Base-by-base conservation (phyloP, 352 stramenopile species). In the Phytophthora sojae region DNA sequence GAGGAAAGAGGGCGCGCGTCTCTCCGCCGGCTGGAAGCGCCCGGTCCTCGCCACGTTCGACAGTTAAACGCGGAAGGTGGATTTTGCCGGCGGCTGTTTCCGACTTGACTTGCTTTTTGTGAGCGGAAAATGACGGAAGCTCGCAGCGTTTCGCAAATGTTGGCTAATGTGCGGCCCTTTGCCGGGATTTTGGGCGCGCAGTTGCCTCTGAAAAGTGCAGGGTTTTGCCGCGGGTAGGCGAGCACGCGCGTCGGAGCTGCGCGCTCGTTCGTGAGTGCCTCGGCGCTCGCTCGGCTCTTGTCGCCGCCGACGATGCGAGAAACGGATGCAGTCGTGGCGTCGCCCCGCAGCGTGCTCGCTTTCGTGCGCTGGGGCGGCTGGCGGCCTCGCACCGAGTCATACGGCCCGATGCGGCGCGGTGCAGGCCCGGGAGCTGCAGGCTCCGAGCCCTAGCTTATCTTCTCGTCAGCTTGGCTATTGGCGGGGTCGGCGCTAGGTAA, bases 141-240 rank as follows among this genome's bases (percentile, higher is more conserved):
- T 32, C 30, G 63, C 42, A 64, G 53, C 52, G 45, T 69, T 73
- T 64, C 52, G 14, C 59, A 54, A 73, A 49, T 29, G 23, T 73
- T 68, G 66, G 32, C 47, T 15, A 54, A 69, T 64, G 21, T 64
- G 54, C 45, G 44, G 29, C 15, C 26, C 58, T 21, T 60, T 59
- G 47, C 45, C 17, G 29, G 23, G 57, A 61, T 52, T 66, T 66
- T 49, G 45, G 19, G 11, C 58, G 52, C 61, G 32, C 39, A 6
- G 9, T n/a, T n/a, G 39, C 32, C 26, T 52, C 3, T 15, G 12
- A 52, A 26, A 30, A 42, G 11, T 42, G 35, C 35, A 42, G 35
- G 35, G 0, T 42, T 42, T 17, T 14, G 11, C 9, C 35, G 35
- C 35, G 35, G 35, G 35, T 42, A 42, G 35, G 35, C 35, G 35